A percentile compares a stretch with the other conserved stretches of the same genome.
phyloP scores from a whole-genome alignment of 2,329 filamentous ascomycete species.

The Aspergillus transmontanensis region DNA sequence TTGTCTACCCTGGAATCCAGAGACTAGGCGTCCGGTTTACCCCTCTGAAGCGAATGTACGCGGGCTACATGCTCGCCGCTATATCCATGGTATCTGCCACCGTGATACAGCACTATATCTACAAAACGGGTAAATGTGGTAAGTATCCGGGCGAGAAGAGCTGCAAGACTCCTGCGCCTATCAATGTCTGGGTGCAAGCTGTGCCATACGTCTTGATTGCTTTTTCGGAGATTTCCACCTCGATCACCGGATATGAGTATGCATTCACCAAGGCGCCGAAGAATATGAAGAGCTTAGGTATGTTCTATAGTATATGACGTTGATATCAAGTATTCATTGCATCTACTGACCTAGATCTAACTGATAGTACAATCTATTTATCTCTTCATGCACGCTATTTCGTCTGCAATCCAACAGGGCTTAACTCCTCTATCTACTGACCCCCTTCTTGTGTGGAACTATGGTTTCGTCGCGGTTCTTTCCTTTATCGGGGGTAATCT shows the following conservation, averaged over 20 bases:
- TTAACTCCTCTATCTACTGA: constrained; percentile 64
- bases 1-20: constrained; percentile 54
- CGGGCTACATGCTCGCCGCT: constrained; percentile 53
- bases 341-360: neutral
- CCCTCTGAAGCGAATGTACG: constrained; percentile 56
- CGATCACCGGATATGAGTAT: constrained; percentile 68
- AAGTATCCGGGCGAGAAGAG: constrained; percentile 46
- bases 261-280: constrained; percentile 75
- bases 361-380: constrained; percentile 61
- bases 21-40: constrained; percentile 52
- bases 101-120: constrained; percentile 55
- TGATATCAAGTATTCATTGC: constrained; percentile 23
- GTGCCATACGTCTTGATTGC: constrained; percentile 55
- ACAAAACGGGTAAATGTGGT: constrained; percentile 64
- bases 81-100: constrained; percentile 54
- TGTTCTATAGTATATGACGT: constrained; percentile 31
- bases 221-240: constrained; percentile 60
- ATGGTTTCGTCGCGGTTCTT: constrained; percentile 64
- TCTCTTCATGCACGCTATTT: constrained; percentile 70
- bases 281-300: constrained; percentile 73
- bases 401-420: constrained; percentile 68
- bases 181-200: constrained; percentile 64
- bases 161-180: constrained; percentile 54
- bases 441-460: constrained; percentile 73
- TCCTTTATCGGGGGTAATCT: constrained; percentile 63